These are phyloP conservation scores for Gnomoniopsis smithogilvyi DNA, from an alignment of 2,329 filamentous ascomycete genomes.

Conservation along the genomic window DNA sequence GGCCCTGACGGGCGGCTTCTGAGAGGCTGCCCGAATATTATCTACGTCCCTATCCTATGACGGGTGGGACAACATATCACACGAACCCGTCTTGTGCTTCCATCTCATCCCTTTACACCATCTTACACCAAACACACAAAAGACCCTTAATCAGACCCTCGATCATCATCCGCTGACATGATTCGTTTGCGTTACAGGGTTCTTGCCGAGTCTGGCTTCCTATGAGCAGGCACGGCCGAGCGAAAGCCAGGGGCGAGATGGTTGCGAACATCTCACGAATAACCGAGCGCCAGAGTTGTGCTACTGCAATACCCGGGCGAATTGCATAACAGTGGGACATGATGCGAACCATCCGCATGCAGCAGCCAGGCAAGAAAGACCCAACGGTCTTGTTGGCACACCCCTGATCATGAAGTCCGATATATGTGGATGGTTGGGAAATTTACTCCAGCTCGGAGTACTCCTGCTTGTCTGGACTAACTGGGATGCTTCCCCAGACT, in stretches of 20 bases:
- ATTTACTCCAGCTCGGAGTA: background rate
- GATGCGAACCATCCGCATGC: background rate
- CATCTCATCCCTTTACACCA: background rate
- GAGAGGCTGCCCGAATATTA: slow-evolving; percentile 8
- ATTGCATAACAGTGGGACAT: background rate
- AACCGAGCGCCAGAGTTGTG: slow-evolving; percentile 8
- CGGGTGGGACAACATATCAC: slow-evolving; percentile 1
- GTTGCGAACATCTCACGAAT: background rate
- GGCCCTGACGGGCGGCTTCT: slow-evolving; percentile 14
- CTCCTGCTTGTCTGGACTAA: background rate
- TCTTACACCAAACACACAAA: background rate
- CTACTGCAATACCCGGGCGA: slow-evolving; percentile 1
- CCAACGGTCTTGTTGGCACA: background rate
- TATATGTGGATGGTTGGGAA: background rate
- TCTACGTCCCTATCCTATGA: background rate
- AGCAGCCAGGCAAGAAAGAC: background rate
- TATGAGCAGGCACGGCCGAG: slow-evolving; percentile 34
- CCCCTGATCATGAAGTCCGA: background rate
- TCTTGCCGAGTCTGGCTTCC: slow-evolving; percentile 59
- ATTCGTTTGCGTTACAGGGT: slow-evolving; percentile 40
- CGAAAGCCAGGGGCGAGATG: background rate
- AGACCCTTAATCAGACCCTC: background rate
- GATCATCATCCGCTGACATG: slow-evolving; percentile 20
- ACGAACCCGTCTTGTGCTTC: slow-evolving; percentile 10
- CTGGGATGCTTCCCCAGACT: background rate